phyloP scores from a whole-genome alignment of 1,139 yeast genomes.

The Blastobotrys illinoisensis region DNA sequence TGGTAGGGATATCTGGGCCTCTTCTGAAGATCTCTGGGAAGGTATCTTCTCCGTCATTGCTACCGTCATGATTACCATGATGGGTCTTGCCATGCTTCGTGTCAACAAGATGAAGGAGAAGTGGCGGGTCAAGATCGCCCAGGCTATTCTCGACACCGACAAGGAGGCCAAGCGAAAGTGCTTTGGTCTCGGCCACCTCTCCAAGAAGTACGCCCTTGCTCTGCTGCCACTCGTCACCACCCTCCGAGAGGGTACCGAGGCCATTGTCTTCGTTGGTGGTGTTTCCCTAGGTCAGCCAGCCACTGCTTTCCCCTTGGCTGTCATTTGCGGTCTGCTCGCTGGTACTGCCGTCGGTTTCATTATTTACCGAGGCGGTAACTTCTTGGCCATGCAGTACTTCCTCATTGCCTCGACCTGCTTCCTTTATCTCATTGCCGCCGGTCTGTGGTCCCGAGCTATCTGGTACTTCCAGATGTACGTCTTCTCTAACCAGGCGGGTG shows the following conservation, averaged over 20 bases:
- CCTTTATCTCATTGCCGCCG: slow-evolving; percentile 82
- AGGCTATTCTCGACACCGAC: slow-evolving; percentile 51
- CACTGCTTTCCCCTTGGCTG: slow-evolving; percentile 77
- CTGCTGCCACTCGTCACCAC: slow-evolving; percentile 73
- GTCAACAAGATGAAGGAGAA: slow-evolving; percentile 86
- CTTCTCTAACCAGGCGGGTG: slow-evolving; percentile 66
- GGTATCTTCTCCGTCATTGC: slow-evolving; percentile 84
- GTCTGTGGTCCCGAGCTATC: slow-evolving; percentile 81
- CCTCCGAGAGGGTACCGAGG: slow-evolving; percentile 84
- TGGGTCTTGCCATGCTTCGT: slow-evolving; percentile 92
- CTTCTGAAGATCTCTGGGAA: slow-evolving; percentile 90
- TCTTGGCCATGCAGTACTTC: slow-evolving; percentile 72
- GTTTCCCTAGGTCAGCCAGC: slow-evolving; percentile 75
- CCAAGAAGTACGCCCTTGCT: slow-evolving; percentile 64
- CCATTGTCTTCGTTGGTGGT: slow-evolving; percentile 84
- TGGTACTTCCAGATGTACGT: slow-evolving; percentile 81
- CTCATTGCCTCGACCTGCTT: slow-evolving; percentile 79
- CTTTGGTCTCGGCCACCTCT: slow-evolving; percentile 35
- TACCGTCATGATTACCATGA: slow-evolving; percentile 69
- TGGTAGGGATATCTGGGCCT: slow-evolving; percentile 77
- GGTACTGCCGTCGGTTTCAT: slow-evolving; percentile 63
- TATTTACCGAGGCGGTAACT: slow-evolving; percentile 74
- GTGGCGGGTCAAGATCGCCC: slow-evolving; percentile 87
- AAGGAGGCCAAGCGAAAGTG: slow-evolving; percentile 31
- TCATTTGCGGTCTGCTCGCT: slow-evolving; percentile 60